A percentile compares a stretch with the other conserved stretches of the same genome.
These are phyloP conservation scores for Solanum aculeatissimum DNA, from an alignment of 305 asterid species.

Conservation along the genomic window DNA sequence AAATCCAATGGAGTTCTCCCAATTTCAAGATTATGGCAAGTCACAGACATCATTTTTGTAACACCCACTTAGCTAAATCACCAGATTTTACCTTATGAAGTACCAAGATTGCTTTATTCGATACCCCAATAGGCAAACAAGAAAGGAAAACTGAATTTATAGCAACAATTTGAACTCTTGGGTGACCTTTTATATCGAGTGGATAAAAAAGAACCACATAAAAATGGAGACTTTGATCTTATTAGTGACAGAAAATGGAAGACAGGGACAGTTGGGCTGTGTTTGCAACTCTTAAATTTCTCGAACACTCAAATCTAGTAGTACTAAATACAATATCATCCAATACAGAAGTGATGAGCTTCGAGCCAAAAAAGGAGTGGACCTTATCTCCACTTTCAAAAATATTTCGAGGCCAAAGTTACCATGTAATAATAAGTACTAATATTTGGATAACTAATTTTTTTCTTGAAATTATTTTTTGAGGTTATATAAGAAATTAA, in stretches of 20 bases:
- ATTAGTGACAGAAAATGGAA: neutral
- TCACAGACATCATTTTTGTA: slow-evolving; percentile 54
- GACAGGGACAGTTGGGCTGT: neutral
- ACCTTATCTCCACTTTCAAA: neutral
- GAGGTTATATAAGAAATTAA: neutral
- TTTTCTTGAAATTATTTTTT: neutral
- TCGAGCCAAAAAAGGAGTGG: neutral
- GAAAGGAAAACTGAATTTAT: neutral
- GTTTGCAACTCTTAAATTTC: neutral
- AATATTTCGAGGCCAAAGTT: neutral
- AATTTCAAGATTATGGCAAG: slow-evolving; percentile 56
- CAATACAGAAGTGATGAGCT: neutral
- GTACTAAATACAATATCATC: neutral
- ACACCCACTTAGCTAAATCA: neutral
- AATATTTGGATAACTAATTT: neutral
- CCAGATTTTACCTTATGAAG: slow-evolving; percentile 18
- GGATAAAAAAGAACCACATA: slow-evolving; percentile 41
- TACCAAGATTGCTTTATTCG: slow-evolving; percentile 22
- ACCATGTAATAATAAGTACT: no score
- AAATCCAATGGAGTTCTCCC: slow-evolving; percentile 47
- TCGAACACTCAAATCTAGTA: neutral
- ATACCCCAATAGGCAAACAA: slow-evolving; percentile 13
- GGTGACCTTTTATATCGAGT: slow-evolving; percentile 19
- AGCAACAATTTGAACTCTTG: slow-evolving; percentile 2
- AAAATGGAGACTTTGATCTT: neutral